Conservation (phyloP, 2,329 filamentous ascomycete genomes). For the Colletotrichum karsti region DNA sequence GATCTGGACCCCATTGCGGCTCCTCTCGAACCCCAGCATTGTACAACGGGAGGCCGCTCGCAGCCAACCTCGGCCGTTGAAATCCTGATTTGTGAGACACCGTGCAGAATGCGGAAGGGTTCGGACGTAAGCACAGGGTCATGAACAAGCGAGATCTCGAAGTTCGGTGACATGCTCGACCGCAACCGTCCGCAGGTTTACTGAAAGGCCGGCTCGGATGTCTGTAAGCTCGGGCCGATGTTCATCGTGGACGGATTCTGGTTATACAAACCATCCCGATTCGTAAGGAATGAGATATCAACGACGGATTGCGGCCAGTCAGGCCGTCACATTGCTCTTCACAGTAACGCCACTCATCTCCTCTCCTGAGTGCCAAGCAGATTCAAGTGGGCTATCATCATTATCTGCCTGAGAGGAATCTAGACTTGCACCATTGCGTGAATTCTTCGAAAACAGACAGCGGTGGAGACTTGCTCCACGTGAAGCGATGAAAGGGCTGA, state of each 20-base stretch:
- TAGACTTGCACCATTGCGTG: no score
- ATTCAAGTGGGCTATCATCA: no score
- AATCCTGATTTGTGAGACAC: not conserved
- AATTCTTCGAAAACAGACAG: no score
- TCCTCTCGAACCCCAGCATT: no score
- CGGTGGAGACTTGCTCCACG: no score
- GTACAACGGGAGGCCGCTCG: no score
- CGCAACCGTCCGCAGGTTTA: not conserved
- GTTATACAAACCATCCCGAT: not conserved
- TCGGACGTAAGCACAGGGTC: not conserved
- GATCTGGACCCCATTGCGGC: no score
- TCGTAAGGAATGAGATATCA: not conserved
- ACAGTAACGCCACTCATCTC: not conserved
- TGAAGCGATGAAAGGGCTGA: no score
- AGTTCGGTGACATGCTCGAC: not conserved
- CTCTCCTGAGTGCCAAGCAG: no score
- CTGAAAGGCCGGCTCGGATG: not conserved
- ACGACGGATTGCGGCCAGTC: not conserved
- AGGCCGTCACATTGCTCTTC: not conserved
- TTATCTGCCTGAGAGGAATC: no score
- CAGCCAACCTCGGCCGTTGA: not conserved
- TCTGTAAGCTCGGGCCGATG: not conserved
- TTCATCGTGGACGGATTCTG: not conserved
- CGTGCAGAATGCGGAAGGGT: not conserved
- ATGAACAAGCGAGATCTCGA: not conserved